A percentile compares a stretch with the other conserved stretches of the same genome.
These are phyloP conservation scores for Ceriops tagal DNA, from an alignment of 345 rosid species.

Conservation along the genomic window DNA sequence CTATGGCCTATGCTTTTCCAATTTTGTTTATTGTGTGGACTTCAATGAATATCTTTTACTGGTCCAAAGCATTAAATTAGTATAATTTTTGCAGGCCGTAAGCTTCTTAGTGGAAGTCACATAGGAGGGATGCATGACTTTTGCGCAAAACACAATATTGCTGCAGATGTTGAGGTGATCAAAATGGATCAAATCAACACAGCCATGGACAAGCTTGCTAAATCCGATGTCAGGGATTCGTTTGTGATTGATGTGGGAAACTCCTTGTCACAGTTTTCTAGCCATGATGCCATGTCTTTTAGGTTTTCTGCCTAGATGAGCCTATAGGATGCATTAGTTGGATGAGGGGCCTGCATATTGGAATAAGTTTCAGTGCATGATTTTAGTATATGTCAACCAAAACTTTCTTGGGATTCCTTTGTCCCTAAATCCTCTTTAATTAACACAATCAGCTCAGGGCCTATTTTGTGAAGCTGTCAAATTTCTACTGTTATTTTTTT, in stretches of 20 bases:
- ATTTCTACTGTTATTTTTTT: no score
- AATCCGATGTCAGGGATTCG: conserved; percentile 83
- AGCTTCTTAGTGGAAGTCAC: conserved; percentile 79
- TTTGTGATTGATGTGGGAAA: conserved; percentile 81
- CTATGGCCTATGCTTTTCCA: no score
- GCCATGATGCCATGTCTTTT: background rate
- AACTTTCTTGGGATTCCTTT: no score
- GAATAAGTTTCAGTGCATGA: background rate
- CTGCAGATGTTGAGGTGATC: conserved; percentile 76
- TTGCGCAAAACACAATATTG: conserved; percentile 69
- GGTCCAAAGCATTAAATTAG: no score
- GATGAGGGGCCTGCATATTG: background rate
- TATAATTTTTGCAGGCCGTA: conserved; percentile 41
- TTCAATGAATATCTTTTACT: no score
- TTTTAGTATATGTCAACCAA: background rate
- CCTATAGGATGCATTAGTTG: background rate
- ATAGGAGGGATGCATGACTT: conserved; percentile 77
- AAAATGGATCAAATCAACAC: conserved; percentile 61
- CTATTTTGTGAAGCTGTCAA: no score
- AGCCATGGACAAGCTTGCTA: conserved; percentile 87
- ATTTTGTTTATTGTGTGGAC: no score
- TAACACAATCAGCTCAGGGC: no score
- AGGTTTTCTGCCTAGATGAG: background rate
- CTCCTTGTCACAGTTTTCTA: conserved; percentile 41
- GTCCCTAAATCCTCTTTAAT: no score